Conservation (phyloP, 106 monocot genomes). For the Platanthera guangdongensis region DNA sequence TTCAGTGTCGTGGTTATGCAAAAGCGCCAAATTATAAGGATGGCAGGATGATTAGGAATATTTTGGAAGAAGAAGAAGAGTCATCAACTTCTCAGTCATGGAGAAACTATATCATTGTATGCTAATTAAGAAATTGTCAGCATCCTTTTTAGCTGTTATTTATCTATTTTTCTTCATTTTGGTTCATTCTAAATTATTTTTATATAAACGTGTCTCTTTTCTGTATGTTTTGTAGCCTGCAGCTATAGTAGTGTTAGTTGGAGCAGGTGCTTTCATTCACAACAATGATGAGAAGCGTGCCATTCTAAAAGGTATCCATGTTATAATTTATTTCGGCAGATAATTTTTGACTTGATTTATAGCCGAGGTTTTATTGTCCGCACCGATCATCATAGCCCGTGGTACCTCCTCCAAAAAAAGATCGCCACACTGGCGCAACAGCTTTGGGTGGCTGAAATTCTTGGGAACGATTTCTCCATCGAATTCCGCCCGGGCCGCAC, state of each 20-base stretch:
- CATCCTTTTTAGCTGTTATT: constrained; percentile 1
- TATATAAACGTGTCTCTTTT: constrained; percentile 2
- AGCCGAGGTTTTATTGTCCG: too few relatives aligned
- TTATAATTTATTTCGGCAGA: neutral
- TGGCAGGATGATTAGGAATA: constrained; percentile 20
- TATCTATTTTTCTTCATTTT: neutral
- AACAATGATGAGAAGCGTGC: constrained; percentile 69
- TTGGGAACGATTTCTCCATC: too few relatives aligned
- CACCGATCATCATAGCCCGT: too few relatives aligned
- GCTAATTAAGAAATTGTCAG: constrained; percentile 7
- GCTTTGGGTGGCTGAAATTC: too few relatives aligned
- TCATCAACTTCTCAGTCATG: constrained; percentile 18
- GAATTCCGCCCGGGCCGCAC: too few relatives aligned
- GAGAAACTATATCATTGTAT: constrained; percentile 38
- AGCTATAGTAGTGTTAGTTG: constrained; percentile 41
- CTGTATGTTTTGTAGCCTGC: constrained; percentile 40
- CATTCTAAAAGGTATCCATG: constrained; percentile 38
- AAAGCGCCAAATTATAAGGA: constrained; percentile 14
- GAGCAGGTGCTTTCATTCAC: constrained; percentile 40
- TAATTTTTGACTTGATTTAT: too few relatives aligned
- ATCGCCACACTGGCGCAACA: too few relatives aligned
- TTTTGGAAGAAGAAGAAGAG: constrained; percentile 19
- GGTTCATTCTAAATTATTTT: neutral
- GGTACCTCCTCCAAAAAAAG: too few relatives aligned
- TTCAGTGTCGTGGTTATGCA: constrained; percentile 24